Percentiles rank a stretch among this genome's conserved stretches.
Evolutionary conservation across 306 rosid species (phyloP).

Genomic region (Psophocarpus tetragonolobus): DNA sequence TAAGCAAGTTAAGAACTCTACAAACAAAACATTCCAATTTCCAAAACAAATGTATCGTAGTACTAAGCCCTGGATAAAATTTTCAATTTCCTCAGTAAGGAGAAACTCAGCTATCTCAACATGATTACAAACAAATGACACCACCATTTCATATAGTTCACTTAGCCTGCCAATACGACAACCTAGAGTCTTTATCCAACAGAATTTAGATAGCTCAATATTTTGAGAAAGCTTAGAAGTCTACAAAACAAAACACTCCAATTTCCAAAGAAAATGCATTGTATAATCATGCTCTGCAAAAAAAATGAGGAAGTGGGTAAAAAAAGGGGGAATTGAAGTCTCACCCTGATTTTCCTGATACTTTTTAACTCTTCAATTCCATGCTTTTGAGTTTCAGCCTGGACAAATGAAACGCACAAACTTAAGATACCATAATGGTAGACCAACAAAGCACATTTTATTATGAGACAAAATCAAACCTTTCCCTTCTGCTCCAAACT

Average conservation of each 20-base stretch:
- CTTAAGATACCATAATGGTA: slow-evolving; percentile 10
- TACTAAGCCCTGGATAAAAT: slow-evolving; percentile 14
- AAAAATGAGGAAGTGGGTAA: background rate
- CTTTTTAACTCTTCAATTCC: slow-evolving; percentile 88
- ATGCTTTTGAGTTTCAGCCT: slow-evolving; percentile 90
- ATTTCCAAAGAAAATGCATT: background rate
- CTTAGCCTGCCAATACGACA: background rate
- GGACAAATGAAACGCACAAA: slow-evolving; percentile 34
- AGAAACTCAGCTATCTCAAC: background rate
- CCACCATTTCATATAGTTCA: too few relatives aligned
- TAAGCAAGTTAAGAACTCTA: background rate
- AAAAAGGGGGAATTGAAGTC: slow-evolving; percentile 17
- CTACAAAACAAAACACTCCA: background rate
- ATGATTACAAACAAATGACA: background rate
- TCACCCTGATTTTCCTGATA: slow-evolving; percentile 85
- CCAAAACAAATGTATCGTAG: background rate
- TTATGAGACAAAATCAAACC: slow-evolving; percentile 46
- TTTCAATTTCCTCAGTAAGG: too few relatives aligned
- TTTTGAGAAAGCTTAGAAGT: background rate
- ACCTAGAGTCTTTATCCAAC: background rate
- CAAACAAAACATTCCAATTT: background rate
- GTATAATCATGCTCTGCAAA: slow-evolving; percentile 3
- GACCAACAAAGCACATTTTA: slow-evolving; percentile 14
- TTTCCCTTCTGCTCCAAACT: slow-evolving; percentile 87
- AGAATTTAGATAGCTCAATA: background rate